Base-by-base conservation (phyloP, 768 basidiomycete genomes). In the Xanthoconium stramineum region DNA sequence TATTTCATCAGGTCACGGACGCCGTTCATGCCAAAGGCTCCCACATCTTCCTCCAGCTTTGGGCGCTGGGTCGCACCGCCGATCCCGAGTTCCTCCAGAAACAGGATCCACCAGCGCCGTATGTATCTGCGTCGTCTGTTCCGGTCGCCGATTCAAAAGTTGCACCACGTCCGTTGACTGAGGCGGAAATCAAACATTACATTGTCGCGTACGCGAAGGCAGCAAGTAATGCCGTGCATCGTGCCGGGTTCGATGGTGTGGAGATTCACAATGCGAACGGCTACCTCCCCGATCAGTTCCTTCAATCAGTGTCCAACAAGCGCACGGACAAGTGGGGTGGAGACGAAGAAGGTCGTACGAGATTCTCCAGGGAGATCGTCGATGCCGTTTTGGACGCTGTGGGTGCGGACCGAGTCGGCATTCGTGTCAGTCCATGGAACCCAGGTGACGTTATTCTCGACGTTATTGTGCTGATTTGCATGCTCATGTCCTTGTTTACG, bases 21-120 rank as follows among this genome's bases (percentile, higher is more conserved):
- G 79, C 76, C 0, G 84, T 86, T 0, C 86, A 88, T 61, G 76
- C 75, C 4, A 75, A 79, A 45, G 77, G 77, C 5, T 80, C 76
- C 0, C 77, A 71, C 28, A 45, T 45, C 28, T 45, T 45, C 28
- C 44, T 45, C 29, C 44, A 45, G 13, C 29, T 30, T 11, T 45
- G 28, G 44, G 44, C 44, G 13, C 17, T 45, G 2, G 44, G 44
- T 45, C 44, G 29, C 8, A 7, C 14, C 15, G 44, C 44, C 42
- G 12, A 28, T 15, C 15, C 17, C 29, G 44, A 45, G 12, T 8
- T 45, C 14, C 44, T 30, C n/a, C 15, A 45, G 29, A 29, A 30
- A 17, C 44, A 30, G 28, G 44, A 45, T 45, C 44, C 28, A 6
- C 44, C 42, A 5, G 11, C 12, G n/a, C 42, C 42, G 19, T 43